Evolutionary conservation across 176 grass and related monocot species (phyloP), one percentile per base, ranked within the genome.

Genomic region (Eragrostis curvula): DNA sequence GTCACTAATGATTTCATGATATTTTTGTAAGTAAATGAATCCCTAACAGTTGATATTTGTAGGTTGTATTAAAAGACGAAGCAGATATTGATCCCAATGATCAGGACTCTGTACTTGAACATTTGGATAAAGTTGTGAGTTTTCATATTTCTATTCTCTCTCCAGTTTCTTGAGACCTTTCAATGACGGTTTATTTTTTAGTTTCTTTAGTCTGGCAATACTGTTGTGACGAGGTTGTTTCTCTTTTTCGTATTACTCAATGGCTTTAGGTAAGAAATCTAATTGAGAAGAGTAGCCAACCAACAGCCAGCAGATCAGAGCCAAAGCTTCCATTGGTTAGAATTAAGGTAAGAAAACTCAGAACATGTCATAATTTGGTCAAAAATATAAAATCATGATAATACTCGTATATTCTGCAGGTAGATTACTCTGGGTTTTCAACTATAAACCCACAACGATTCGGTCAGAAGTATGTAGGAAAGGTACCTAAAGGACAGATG

Each of bases 51-150:
- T 74, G 57, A 63, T 81, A 78, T 87, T 21, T 72, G 32, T 87
- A 96, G 91, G 96, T 99, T 88, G 87, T 99, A 14, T 82, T 99
- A 30, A 99, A 99, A 91, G 96, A 99, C 87, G 96, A 92, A 92
- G 87, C 83, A 60, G 96, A 89, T 82, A 83, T 96, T 84, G 91
- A 99, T 71, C 80, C 91, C 25, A 93, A 91, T 74, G 93, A 99
- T 81, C 96, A 96, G 81, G 82, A 59, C 67, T 99, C 93, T 66
- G 93, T 99, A 68, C 93, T 99, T 87, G 93, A 96, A 85, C 84
- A 99, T 90, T 83, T 96, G 87, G 93, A 98, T 81, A 93, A 90
- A 95, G 82, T 87, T 87, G 92, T 96, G 90, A 88, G 79, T 90
- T 53, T 60, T 52, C 18, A 47, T 47, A 50, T 74, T 36, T 70